Base-by-base conservation (phyloP, 1,284 basidiomycete species). In the Papiliotrema terrestris region DNA sequence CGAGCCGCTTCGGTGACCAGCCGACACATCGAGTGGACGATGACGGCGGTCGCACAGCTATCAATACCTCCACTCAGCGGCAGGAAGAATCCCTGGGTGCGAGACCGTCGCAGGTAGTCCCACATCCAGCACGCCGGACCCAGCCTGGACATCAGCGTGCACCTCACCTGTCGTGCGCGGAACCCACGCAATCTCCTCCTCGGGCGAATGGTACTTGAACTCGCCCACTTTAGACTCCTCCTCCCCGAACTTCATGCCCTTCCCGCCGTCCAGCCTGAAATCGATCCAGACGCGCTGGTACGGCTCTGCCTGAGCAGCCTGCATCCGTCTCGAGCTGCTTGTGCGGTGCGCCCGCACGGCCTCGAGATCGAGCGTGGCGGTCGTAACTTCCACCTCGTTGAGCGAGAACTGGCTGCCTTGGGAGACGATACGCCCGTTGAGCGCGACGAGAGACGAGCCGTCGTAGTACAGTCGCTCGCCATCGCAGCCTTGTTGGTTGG, bases 61-160 rank as follows among this genome's bases (percentile, higher is more conserved):
- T 98, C 95, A 57, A 98, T 94, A 13, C 95, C 96, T n/a, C 96
- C 95, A 52, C 91, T 95, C 6, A 99, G 82, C 1, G 96, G 96
- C 25, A 98, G 79, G 72, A 98, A 98, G 78, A 94, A 98, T 1
- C 96, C 95, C 66, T 95, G 91, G 0, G 89, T 92, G 4, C 91
- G 82, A 14, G 95, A 98, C 38, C 95, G 86, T 25, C 95, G 83
- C 39, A 99, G 83, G 69, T 98, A 98, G 75, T 99, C 96, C 96
- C 95, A 99, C 8, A 99, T 81, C 95, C 95, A 99, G 72, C 95
- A 98, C 3, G 95, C 96, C 1, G 95, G 95, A 5, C 95, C 96
- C 2, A 97, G 80, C 2, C 92, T 96, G 63, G 11, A 36, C 17
- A 25, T 57, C 49, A 57, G 55, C 32, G 14, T 17, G 13, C 3